Evolutionary conservation across 768 basidiomycete genomes (phyloP).

Genomic region (Rhodotorula kratochvilovae): DNA sequence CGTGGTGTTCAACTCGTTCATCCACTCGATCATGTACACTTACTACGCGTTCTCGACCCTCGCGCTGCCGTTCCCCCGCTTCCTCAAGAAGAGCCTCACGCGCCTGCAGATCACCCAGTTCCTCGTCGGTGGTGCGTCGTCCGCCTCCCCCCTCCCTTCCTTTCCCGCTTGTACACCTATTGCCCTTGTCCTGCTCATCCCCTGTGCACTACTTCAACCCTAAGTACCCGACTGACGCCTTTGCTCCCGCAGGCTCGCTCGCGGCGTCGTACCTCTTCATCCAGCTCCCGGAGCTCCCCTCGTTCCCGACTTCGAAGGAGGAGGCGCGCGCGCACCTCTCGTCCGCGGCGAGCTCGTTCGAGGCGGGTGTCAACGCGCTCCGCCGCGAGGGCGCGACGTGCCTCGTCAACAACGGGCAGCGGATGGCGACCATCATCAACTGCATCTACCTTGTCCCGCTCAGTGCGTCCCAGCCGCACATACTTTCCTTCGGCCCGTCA

Average conservation of each 20-base stretch:
- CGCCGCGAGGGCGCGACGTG: conserved; percentile 23
- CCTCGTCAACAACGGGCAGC: conserved; percentile 36
- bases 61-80: conserved; percentile 40
- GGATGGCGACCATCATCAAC: conserved; percentile 28
- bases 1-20: conserved; percentile 42
- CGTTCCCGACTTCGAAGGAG: conserved; percentile 5
- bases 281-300: conserved; percentile 29
- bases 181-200: too few species aligned
- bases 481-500: background rate
- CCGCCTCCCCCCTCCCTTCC: too few species aligned
- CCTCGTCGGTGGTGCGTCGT: conserved; percentile 24
- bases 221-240: too few species aligned
- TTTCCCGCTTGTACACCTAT: too few species aligned
- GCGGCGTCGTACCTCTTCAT: conserved; percentile 41
- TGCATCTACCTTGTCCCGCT: conserved; percentile 32
- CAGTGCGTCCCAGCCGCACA: background rate
- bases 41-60: conserved; percentile 43
- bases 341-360: conserved; percentile 22
- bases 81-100: conserved; percentile 40
- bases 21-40: conserved; percentile 40
- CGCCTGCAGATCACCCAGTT: conserved; percentile 43
- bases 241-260: too few species aligned
- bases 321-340: conserved; percentile 8
- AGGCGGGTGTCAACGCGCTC: conserved; percentile 23
- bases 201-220: too few species aligned